Percentiles rank a stretch among this genome's conserved stretches.
phyloP scores from a whole-genome alignment of 2,329 filamentous ascomycete genomes.

The Ambrosiella xylebori region DNA sequence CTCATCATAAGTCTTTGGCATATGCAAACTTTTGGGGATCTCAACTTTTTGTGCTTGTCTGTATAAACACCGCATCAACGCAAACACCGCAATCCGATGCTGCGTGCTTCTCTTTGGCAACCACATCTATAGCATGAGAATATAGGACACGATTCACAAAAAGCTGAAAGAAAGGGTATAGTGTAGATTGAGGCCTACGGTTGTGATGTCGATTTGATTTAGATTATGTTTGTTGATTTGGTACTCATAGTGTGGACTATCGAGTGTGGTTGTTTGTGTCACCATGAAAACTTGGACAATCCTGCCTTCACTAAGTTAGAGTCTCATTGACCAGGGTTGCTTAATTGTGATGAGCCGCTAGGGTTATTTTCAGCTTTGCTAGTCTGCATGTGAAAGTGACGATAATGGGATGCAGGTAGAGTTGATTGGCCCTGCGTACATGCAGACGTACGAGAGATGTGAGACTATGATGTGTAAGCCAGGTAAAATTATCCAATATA shows the following conservation, averaged over 20 bases:
- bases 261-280: not conserved
- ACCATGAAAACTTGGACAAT: not conserved
- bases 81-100: constrained; percentile 41
- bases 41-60: constrained; percentile 36
- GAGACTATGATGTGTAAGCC: no score
- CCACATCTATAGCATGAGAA: constrained; percentile 20
- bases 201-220: not conserved
- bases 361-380: not conserved
- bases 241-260: not conserved
- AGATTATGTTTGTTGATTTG: not conserved
- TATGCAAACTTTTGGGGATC: constrained; percentile 28
- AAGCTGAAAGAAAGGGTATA: not conserved
- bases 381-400: no score
- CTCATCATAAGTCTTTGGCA: constrained; percentile 1
- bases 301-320: not conserved
- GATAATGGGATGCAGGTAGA: no score
- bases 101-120: constrained; percentile 33
- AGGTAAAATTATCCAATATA: no score
- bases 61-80: constrained; percentile 56
- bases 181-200: not conserved
- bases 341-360: not conserved
- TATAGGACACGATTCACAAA: not conserved
- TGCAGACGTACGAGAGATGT: no score
- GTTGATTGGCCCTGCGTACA: no score
- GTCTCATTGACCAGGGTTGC: not conserved